Base-by-base conservation (phyloP, 2,329 filamentous ascomycete species). In the Hymenoscyphus scutula region DNA sequence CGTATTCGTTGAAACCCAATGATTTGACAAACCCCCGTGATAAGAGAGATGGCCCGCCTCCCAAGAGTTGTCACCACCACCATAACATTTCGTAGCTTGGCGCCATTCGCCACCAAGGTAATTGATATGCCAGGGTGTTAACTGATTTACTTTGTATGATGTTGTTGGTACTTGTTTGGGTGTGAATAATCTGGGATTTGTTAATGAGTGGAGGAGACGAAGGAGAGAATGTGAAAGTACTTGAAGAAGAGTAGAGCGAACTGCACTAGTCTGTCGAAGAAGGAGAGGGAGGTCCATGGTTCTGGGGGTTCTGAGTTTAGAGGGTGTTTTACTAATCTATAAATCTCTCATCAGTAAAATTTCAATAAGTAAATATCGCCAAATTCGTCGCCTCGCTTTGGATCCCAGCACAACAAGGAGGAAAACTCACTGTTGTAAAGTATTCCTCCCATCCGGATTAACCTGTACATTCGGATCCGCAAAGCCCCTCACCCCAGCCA, bases 91-190 rank as follows among this genome's bases (percentile, higher is more conserved):
- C 2, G 81, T 83, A 0, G 81, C 78, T 38, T 82, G 74, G 6
- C 70, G 67, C 75, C 77, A 83, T 37, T 77, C 73, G 17, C 79
- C 80, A 6, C 80, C 81, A 1, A 80, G 74, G 65, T 84, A 82
- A 65, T 82, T 83, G n/a, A 84, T 72, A 65, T 84, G 79, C 78
- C 79, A 84, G 0, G 82, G 82, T 25, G 80, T 74, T 10, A 84
- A 73, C 7, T 73, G 65, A 45, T 76, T 73, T 17, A 80, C n/a
- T 73, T 66, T 25, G n/a, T 53, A 25, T 19, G 7, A 5, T 37
- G 30, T 29, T 19, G 51, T 17, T 19, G 38, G 45, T 37, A 8
- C 41, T 41, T 37, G 11, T 19, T 60, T 41, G 11, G 58, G 58
- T 17, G 17, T 1, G 30, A 60, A 55, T 6, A 60, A 27, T 34